Percentiles rank a stretch among this genome's conserved stretches.
Conservation (phyloP, 2,329 filamentous ascomycete species). For the Colletotrichum sp. region DNA sequence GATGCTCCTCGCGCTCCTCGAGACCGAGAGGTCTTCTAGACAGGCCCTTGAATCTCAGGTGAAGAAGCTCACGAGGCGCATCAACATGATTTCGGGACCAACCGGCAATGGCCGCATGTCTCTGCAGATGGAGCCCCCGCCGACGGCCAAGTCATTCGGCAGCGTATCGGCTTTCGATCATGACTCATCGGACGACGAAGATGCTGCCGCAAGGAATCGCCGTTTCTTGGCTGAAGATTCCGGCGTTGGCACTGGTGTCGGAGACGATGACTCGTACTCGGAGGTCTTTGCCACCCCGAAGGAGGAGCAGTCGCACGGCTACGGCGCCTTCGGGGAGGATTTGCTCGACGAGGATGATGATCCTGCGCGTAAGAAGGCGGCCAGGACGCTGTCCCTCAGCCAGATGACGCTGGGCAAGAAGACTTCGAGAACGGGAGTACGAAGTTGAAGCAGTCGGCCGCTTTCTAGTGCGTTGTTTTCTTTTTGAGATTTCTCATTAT, state of each 20-base stretch:
- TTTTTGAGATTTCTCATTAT: conserved; percentile 19
- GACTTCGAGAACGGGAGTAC: not conserved
- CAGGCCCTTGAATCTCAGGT: conserved; percentile 62
- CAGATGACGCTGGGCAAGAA: conserved; percentile 58
- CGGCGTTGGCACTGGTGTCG: conserved; percentile 35
- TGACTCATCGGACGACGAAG: conserved; percentile 43
- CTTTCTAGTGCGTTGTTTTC: not conserved
- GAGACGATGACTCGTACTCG: conserved; percentile 47
- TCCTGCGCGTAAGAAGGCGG: conserved; percentile 54
- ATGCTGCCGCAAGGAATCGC: conserved; percentile 19
- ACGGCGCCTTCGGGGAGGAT: conserved; percentile 47
- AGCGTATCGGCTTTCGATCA: conserved; percentile 47
- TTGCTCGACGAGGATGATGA: conserved; percentile 41
- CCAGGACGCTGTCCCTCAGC: conserved; percentile 68
- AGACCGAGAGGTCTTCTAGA: conserved; percentile 61
- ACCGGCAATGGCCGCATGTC: conserved; percentile 14
- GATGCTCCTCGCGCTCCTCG: conserved; percentile 55
- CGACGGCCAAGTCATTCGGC: conserved; percentile 39
- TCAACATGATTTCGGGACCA: conserved; percentile 47
- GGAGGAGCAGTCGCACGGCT: conserved; percentile 44
- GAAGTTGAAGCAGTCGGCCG: conserved; percentile 17
- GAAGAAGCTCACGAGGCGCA: conserved; percentile 52
- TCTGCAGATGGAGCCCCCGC: conserved; percentile 32
- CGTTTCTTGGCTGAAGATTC: conserved; percentile 33
- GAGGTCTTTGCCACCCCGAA: conserved; percentile 58